A percentile compares a stretch with the other conserved stretches of the same genome.
Conservation (phyloP, 2,329 filamentous ascomycete genomes). For the Cordyceps sp. region DNA sequence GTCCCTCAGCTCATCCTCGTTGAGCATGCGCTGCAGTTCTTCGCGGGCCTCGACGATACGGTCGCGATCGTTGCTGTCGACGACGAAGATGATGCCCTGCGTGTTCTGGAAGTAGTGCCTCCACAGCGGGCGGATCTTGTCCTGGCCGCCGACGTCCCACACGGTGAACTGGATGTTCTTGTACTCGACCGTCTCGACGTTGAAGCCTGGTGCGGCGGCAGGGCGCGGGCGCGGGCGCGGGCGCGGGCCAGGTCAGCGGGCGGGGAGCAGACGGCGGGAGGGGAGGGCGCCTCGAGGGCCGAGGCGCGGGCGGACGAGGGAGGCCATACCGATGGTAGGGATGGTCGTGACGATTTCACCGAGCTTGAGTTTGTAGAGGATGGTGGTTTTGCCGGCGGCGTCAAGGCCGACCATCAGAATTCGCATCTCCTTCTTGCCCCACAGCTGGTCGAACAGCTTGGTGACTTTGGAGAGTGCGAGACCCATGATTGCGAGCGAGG, state of each 20-base stretch:
- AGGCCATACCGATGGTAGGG: slow-evolving; percentile 76
- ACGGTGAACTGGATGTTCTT: slow-evolving; percentile 99
- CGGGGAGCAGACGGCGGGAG: neutral
- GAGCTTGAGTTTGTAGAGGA: slow-evolving; percentile 99
- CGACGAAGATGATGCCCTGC: slow-evolving; percentile 98
- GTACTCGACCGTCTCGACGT: slow-evolving; percentile 99
- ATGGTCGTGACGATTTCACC: slow-evolving; percentile 99
- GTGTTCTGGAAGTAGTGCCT: slow-evolving; percentile 99
- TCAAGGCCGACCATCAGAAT: slow-evolving; percentile 99
- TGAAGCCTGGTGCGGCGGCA: slow-evolving; percentile 80
- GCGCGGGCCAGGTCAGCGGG: slow-evolving; percentile 6
- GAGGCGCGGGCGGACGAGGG: too few species aligned
- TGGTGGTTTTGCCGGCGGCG: slow-evolving; percentile 98
- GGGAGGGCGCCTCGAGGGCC: too few species aligned
- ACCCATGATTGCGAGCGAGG: slow-evolving; percentile 69
- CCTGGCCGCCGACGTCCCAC: slow-evolving; percentile 99
- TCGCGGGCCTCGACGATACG: slow-evolving; percentile 94
- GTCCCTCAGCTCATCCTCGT: slow-evolving; percentile 97
- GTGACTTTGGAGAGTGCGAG: slow-evolving; percentile 95
- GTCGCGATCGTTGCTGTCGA: slow-evolving; percentile 97
- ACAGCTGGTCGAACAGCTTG: slow-evolving; percentile 89
- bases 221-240: too few species aligned
- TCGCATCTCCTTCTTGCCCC: slow-evolving; percentile 99
- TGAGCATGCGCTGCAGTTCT: slow-evolving; percentile 95
- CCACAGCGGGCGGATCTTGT: slow-evolving; percentile 99